phyloP scores from a whole-genome alignment of 129 eudicot genomes.

The Arctium lappa region DNA sequence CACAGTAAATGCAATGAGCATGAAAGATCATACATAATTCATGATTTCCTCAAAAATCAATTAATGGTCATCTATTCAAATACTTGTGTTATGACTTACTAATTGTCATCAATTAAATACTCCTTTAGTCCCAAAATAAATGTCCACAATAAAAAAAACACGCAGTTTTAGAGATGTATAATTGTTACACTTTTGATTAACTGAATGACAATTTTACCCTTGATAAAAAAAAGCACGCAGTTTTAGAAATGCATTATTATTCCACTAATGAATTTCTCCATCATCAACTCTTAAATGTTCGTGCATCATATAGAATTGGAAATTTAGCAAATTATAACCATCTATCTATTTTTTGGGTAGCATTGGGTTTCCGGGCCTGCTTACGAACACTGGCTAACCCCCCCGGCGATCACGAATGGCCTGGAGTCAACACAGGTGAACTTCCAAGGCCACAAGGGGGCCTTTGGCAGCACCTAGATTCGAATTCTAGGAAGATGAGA shows the following conservation, averaged over 20 bases:
- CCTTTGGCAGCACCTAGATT: background rate
- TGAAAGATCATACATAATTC: background rate
- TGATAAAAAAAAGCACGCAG: background rate
- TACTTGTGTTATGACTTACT: background rate
- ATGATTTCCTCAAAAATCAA: background rate
- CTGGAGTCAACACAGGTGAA: too few species aligned
- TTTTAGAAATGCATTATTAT: background rate
- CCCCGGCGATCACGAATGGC: too few species aligned
- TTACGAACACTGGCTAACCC: too few species aligned
- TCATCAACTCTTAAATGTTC: too few species aligned
- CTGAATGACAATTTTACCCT: background rate
- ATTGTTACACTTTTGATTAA: background rate
- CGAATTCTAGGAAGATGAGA: too few species aligned
- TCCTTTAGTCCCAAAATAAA: background rate
- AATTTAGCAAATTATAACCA: too few species aligned
- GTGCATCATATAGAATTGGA: too few species aligned
- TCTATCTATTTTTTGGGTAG: too few species aligned
- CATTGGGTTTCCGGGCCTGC: too few species aligned
- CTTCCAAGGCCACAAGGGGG: background rate
- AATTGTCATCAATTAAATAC: background rate
- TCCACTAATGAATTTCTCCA: background rate
- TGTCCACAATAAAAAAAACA: background rate
- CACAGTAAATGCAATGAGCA: background rate
- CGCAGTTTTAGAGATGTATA: background rate
- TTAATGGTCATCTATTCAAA: conserved; percentile 4